Evolutionary conservation across 2,329 filamentous ascomycete species (phyloP).

Genomic region (Shiraia bambusicola): DNA sequence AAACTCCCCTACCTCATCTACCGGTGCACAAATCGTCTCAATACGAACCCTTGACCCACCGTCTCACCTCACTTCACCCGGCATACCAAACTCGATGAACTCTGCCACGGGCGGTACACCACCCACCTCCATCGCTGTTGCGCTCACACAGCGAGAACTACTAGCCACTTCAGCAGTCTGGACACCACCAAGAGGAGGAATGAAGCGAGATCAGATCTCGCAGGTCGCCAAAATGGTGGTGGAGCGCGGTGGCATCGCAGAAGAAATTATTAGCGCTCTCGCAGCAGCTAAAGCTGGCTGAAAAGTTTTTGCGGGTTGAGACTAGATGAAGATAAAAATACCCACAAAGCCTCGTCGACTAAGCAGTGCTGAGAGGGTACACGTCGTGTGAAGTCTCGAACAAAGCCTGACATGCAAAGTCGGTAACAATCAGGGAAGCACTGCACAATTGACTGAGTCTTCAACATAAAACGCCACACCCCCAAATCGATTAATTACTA

Average conservation of each 20-base stretch:
- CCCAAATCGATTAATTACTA: too few relatives aligned
- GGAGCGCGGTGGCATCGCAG: constrained; percentile 75
- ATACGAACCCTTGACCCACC: constrained; percentile 54
- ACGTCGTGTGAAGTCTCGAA: too few relatives aligned
- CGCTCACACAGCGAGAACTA: constrained; percentile 53
- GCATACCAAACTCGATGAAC: constrained; percentile 51
- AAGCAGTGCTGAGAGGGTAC: constrained; percentile 1
- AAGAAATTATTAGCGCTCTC: constrained; percentile 81
- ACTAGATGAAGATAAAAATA: constrained; percentile 1
- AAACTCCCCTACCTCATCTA: constrained; percentile 22
- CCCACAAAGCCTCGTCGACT: neutral
- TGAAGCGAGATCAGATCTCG: constrained; percentile 71
- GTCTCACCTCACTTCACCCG: constrained; percentile 51
- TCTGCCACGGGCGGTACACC: constrained; percentile 47
- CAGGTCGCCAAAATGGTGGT: constrained; percentile 76
- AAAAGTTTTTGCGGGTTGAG: constrained; percentile 11
- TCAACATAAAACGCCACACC: too few relatives aligned
- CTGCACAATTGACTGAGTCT: too few relatives aligned
- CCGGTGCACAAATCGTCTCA: constrained; percentile 44
- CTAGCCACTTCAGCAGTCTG: constrained; percentile 70
- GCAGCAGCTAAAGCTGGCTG: constrained; percentile 65
- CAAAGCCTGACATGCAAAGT: too few relatives aligned
- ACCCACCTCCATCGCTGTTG: constrained; percentile 43
- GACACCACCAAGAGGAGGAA: constrained; percentile 80
- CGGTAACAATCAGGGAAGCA: too few relatives aligned